Evolutionary conservation across 441 rosid species (phyloP).

Genomic region (Dalechampia spathulata): DNA sequence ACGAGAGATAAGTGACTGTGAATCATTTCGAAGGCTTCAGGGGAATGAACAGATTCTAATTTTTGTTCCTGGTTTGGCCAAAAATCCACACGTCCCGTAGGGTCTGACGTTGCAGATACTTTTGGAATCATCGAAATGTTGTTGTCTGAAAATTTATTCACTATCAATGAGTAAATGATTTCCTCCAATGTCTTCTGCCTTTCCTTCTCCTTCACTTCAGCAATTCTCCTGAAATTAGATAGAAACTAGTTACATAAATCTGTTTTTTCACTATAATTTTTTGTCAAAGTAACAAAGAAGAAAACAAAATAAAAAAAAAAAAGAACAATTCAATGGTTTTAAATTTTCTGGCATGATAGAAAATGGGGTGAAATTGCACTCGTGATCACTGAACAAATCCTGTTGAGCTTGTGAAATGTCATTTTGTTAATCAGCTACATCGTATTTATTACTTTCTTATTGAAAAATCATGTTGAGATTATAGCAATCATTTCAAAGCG

Average conservation of each 20-base stretch:
- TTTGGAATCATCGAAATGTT: conserved; percentile 69
- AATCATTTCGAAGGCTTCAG: conserved; percentile 92
- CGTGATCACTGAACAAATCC: too few relatives aligned
- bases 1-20: conserved; percentile 71
- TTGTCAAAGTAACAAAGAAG: too few relatives aligned
- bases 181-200: conserved; percentile 57
- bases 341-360: neutral
- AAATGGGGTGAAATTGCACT: too few relatives aligned
- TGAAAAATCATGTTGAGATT: too few relatives aligned
- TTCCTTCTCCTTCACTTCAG: conserved; percentile 78
- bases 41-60: conserved; percentile 73
- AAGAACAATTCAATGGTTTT: neutral
- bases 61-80: conserved; percentile 95
- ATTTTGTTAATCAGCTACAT: too few relatives aligned
- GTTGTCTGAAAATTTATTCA: conserved; percentile 58
- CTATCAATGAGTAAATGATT: conserved; percentile 76
- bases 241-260: neutral
- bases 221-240: conserved; percentile 57
- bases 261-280: too few relatives aligned
- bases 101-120: conserved; percentile 60
- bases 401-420: too few relatives aligned
- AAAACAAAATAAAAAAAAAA: neutral
- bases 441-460: too few relatives aligned
- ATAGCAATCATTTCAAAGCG: too few relatives aligned
- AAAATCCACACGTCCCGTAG: conserved; percentile 66